These are phyloP conservation scores for Daedaleopsis nitida DNA, from an alignment of 768 basidiomycete species.

Conservation along the genomic window DNA sequence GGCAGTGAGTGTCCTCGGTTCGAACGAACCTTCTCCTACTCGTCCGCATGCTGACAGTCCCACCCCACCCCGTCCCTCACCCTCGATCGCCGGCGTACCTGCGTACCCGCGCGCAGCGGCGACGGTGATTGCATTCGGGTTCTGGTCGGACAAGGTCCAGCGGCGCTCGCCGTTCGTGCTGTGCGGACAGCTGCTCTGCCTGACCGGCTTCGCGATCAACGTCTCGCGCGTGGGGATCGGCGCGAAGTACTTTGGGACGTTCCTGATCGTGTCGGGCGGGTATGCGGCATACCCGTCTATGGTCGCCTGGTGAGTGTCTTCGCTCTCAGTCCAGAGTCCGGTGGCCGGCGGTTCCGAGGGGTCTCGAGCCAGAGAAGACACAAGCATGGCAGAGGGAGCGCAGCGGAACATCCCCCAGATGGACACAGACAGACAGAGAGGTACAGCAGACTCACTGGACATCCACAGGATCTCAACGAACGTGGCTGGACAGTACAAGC, in stretches of 20 bases:
- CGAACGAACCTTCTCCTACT: background rate
- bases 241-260: slow-evolving; percentile 73
- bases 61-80: background rate
- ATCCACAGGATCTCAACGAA: slow-evolving; percentile 52
- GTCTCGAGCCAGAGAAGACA: too few relatives aligned
- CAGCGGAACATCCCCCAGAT: too few relatives aligned
- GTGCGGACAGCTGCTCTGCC: slow-evolving; percentile 48
- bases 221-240: slow-evolving; percentile 53
- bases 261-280: slow-evolving; percentile 65
- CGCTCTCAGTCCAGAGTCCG: too few relatives aligned
- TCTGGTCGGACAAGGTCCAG: slow-evolving; percentile 58
- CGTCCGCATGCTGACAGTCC: background rate
- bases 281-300: slow-evolving; percentile 63
- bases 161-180: slow-evolving; percentile 62
- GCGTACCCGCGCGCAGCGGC: slow-evolving; percentile 43
- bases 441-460: background rate
- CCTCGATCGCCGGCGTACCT: background rate
- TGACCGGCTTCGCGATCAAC: slow-evolving; percentile 67
- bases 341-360: too few relatives aligned
- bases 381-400: too few relatives aligned
- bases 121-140: slow-evolving; percentile 50
- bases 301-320: slow-evolving; percentile 52
- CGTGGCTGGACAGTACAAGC: slow-evolving; percentile 69
- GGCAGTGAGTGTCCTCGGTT: slow-evolving; percentile 42
- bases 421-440: background rate